Conservation (phyloP, 176 grass and related monocot genomes). For the Musa beccarii region DNA sequence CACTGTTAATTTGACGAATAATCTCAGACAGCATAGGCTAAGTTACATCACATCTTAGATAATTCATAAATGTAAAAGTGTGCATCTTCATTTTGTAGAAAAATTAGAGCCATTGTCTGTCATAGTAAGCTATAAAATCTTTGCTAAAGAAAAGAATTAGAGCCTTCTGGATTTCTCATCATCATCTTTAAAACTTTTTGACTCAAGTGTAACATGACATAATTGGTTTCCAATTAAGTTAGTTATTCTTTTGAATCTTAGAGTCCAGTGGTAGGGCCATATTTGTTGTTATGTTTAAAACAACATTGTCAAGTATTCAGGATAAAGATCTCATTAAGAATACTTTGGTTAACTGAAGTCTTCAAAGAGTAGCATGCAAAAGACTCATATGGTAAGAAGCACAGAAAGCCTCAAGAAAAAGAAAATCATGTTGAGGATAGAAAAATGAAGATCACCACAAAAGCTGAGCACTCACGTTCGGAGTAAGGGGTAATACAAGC, state of each 20-base stretch:
- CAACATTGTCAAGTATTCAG: slow-evolving; percentile 8
- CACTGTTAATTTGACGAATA: too few relatives aligned
- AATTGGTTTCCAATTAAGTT: background rate
- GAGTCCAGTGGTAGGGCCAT: background rate
- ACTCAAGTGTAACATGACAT: background rate
- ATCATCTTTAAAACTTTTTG: background rate
- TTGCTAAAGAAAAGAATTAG: background rate
- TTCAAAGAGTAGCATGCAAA: too few relatives aligned
- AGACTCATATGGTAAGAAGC: too few relatives aligned
- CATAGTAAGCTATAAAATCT: background rate
- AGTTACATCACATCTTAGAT: too few relatives aligned
- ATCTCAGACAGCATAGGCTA: too few relatives aligned
- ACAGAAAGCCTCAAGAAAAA: too few relatives aligned
- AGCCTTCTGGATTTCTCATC: background rate
- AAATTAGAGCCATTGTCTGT: too few relatives aligned
- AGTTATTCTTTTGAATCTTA: background rate
- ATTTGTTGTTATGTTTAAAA: background rate
- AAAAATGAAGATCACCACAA: background rate
- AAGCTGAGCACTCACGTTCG: slow-evolving; percentile 53
- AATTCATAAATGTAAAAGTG: too few relatives aligned
- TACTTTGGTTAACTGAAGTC: too few relatives aligned
- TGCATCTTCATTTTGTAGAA: too few relatives aligned
- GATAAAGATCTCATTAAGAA: background rate
- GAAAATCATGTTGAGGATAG: background rate
- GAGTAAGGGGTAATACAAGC: slow-evolving; percentile 81